Evolutionary conservation across 2,329 filamentous ascomycete species (phyloP), one percentile per base, ranked within the genome.

Genomic region (Byssoonygena ceratinophila): DNA sequence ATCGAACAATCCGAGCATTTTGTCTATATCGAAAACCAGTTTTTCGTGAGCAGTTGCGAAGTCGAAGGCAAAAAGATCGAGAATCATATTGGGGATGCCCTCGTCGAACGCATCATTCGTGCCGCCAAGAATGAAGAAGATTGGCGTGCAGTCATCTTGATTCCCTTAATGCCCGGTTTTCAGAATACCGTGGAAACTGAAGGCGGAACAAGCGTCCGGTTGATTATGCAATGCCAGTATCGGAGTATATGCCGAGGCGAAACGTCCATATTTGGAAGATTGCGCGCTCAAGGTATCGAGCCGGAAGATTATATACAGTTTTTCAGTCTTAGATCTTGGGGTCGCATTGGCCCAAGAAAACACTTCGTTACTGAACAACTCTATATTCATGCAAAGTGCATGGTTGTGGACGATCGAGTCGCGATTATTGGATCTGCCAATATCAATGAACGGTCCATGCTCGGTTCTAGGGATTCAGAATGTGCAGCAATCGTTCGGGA

Each of bases 181-280:
- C 91, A 91, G 0, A 91, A 91, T 45, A 90, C 96, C 63, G 75
- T 98, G 18, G 76, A 90, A 53, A 82, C 89, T 9, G 82, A 87
- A 61, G 88, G 85, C 20, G 91, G 91, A 0, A 81, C 81, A 0
- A 91, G 91, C 11, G 97, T 91, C 0, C 73, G 88, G 48, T 89
- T 90, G 14, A 98, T 97, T 62, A 97, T 98, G 88, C 90, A 97
- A 66, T 97, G 95, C 64, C 92, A 97, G 66, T 98, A 92, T 76
- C 95, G 94, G 69, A 94, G 88, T 0, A 94, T 98, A 58, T 87
- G 85, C 63, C 84, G 92, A 39, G 92, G 92, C 3, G 84, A 94
- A 59, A 77, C 96, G 64, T 95, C 88, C 2, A 97, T 98, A 47
- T 92, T 85, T 59, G 88, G 80, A 29, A 84, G 85, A 63, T 80